Evolutionary conservation across 805 yeast species (phyloP).

Genomic region (Ascoidea asiatica): DNA sequence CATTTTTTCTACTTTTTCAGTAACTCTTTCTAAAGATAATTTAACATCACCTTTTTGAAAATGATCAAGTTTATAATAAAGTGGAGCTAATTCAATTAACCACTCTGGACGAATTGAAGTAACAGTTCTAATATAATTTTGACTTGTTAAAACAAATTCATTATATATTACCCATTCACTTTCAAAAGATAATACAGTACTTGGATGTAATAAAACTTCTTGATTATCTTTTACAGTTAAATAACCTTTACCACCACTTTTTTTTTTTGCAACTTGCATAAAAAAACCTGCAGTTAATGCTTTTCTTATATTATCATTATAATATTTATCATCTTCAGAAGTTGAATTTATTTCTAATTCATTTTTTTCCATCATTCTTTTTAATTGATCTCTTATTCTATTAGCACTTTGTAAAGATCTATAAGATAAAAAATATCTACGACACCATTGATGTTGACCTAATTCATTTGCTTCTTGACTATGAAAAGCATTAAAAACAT

Average conservation of each 20-base stretch:
- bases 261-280: slow-evolving; percentile 96
- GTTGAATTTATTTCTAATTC: slow-evolving; percentile 64
- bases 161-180: slow-evolving; percentile 91
- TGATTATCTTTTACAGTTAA: slow-evolving; percentile 92
- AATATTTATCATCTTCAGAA: slow-evolving; percentile 46
- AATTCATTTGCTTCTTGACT: slow-evolving; percentile 56
- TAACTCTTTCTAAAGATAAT: slow-evolving; percentile 49
- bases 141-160: slow-evolving; percentile 87
- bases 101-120: slow-evolving; percentile 86
- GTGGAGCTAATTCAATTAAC: slow-evolving; percentile 71
- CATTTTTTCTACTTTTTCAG: slow-evolving; percentile 33
- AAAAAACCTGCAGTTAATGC: slow-evolving; percentile 89
- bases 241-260: slow-evolving; percentile 69
- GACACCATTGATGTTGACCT: slow-evolving; percentile 73
- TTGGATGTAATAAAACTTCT: slow-evolving; percentile 89
- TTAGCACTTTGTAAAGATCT: slow-evolving; percentile 80
- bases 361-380: slow-evolving; percentile 68
- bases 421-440: slow-evolving; percentile 74
- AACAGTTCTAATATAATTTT: slow-evolving; percentile 89
- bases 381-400: slow-evolving; percentile 73
- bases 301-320: slow-evolving; percentile 68
- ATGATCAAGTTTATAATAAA: slow-evolving; percentile 49
- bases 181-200: slow-evolving; percentile 78
- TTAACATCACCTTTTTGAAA: slow-evolving; percentile 63
- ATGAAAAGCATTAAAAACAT: slow-evolving; percentile 76